Base-by-base conservation (phyloP, 1,284 basidiomycete genomes). In the Fomitopsis palustris region DNA sequence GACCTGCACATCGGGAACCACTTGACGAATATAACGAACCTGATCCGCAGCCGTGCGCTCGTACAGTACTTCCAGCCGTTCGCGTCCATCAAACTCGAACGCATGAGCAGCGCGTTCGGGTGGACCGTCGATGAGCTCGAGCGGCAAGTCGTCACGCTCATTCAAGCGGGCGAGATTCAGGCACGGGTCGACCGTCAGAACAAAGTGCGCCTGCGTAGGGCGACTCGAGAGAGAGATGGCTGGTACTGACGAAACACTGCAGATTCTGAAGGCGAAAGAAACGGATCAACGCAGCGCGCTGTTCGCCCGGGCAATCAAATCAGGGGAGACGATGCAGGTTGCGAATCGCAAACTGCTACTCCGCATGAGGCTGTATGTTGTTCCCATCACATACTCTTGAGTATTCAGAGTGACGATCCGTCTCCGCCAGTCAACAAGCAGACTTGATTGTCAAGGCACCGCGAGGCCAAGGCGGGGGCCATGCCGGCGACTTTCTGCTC, bases 61-160 rank as follows among this genome's bases (percentile, higher is more conserved):
- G 84, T 91, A n/a, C 78, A 91, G 39, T 95, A 95, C 74, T 92
- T 95, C 78, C 82, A 87, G 63, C 93, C 94, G 0, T 96, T 94
- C 70, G 76, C 88, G 43, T 84, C 88, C 17, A 91, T 96, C 69
- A 82, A 84, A 63, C 82, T 96, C 25, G 82, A 87, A 42, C 81
- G 90, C 33, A 92, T 96, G 88, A 86, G 87, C 41, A 73, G 74
- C 2, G 91, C 92, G 3, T 95, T 96, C 67, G 94, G 94, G 6
- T 92, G 92, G 86, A 78, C 80, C 0, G 75, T 88, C 4, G 82
- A 84, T 12, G 84, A 86, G 60, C 83, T 90, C 17, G 86, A 91
- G 70, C 75, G 77, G 47, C 83, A 88, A 62, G 84, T 95, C 45
- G 86, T 92, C 6, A 72, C 75, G 19, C 81, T 95, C 35, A 93